Evolutionary conservation across 192 early-diverging fungal genomes (phyloP), one percentile per base, ranked within the genome.

Genomic region (Coemansia aciculifera): DNA sequence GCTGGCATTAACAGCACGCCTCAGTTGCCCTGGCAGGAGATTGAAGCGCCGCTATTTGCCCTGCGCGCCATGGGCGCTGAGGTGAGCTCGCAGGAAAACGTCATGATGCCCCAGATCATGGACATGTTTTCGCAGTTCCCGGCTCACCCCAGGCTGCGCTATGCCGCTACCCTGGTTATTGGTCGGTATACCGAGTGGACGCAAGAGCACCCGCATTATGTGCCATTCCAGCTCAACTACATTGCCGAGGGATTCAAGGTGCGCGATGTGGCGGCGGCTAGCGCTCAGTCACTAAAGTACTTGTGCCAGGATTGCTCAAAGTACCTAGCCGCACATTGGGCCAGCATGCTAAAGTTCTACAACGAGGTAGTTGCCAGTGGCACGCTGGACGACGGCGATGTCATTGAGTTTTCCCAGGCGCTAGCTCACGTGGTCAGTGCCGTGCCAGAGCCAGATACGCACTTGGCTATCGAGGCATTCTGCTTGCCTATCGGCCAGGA

Each of bases 171-270:
- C 21, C 82, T 98, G 21, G 95, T 99, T 8, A 96, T 99, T 73
- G 94, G 94, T 3, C 86, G 96, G 59, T 99, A 99, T 72, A 91
- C 97, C 23, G 86, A 86, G 62, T 99, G 98, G 98, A 97, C 96
- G 2, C 72, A 77, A 27, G 77, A 84, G 46, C 95, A 99, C 72
- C 94, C 95, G 9, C 86, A 94, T 75, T 94, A 90, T 63, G 87
- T 99, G n/a, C 74, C 87, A 34, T 96, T 94, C 75, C 97, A 98
- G 84, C 87, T 99, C 40, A 87, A 84, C 37, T 98, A 90, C 77
- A 93, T 99, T 54, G 90, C 90, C 13, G 85, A 91, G 40, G 97
- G 97, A 21, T 98, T 99, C 66, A 89, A 92, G 59, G 89, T 95
- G 64, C 77, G 85, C 27, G 96, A 98, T 36, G 87, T 90, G 1